Evolutionary conservation across 1,284 basidiomycete genomes (phyloP).

Genomic region (Microbotryum scabiosae): DNA sequence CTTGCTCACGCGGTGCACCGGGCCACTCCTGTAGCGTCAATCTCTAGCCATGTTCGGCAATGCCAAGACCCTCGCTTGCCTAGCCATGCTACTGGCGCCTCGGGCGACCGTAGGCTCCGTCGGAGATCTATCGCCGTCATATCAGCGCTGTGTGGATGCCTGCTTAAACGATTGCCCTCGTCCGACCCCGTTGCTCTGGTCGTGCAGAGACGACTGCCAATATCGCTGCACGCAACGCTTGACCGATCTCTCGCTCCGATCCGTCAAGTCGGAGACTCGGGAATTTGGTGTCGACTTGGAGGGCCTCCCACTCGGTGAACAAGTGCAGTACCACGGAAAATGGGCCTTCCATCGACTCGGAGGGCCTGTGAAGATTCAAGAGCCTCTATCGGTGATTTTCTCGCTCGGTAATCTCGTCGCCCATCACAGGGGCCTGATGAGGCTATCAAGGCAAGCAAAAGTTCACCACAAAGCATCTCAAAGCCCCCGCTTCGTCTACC

Average conservation of each 20-base stretch:
- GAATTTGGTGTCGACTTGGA: constrained; percentile 20
- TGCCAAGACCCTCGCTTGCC: too few species aligned
- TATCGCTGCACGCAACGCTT: constrained; percentile 81
- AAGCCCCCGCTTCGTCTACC: constrained; percentile 60
- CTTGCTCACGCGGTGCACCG: too few species aligned
- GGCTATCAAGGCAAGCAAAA: not conserved
- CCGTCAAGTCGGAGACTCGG: constrained; percentile 21
- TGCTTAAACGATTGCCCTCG: constrained; percentile 39
- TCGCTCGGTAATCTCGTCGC: constrained; percentile 72
- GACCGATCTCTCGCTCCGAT: constrained; percentile 55
- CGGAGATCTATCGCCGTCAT: constrained; percentile 54
- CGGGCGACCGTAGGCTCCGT: constrained; percentile 3
- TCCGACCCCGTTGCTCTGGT: constrained; percentile 50
- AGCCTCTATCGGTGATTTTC: constrained; percentile 85
- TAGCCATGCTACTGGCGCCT: too few species aligned
- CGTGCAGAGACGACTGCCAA: constrained; percentile 77
- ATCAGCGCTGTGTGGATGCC: constrained; percentile 49
- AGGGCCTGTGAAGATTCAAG: constrained; percentile 63
- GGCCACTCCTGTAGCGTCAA: too few species aligned
- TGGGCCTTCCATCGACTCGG: constrained; percentile 73
- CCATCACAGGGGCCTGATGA: constrained; percentile 43
- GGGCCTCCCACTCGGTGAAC: constrained; percentile 30
- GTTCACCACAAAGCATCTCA: not conserved
- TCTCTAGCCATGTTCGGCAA: too few species aligned
- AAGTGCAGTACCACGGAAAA: constrained; percentile 80